Base-by-base conservation (phyloP, 257 asterid genomes). In the Misopates orontium region DNA sequence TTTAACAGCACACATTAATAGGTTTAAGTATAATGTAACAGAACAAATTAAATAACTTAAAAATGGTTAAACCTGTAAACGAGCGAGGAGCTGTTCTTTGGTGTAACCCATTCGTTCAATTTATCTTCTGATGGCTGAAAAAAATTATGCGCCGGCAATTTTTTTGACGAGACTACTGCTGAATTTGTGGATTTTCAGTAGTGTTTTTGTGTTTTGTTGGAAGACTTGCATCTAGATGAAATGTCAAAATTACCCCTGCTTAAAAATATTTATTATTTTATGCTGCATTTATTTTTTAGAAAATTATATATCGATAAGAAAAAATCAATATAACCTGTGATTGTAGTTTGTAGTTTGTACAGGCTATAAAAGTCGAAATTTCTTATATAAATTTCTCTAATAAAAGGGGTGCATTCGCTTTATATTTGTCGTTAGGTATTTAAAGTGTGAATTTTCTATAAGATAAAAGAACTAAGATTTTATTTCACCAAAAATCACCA, bases 41-140 rank as follows among this genome's bases (percentile, higher is more conserved):
- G 28, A 41, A 62, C 17, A 70, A 49, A 25, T 18, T 18, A 58
- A 53, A 14, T 4, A 7, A 54, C 21, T 15, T 28, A 19, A 24
- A 52, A 28, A 31, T 10, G 19, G 55, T 8, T 16, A 49, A 47
- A 85, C 96, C 98, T 84, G 84, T 55, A 91, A 77, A 69, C 77
- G 83, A 62, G 77, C 21, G 31, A 91, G 83, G 61, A 91, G 73
- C 64, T 86, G 84, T 62, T 82, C 93, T 67, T 85, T 91, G 19
- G 90, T 77, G 64, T 20, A 42, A 61, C 55, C 66, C 66, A 61
- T 61, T 32, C 8, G 28, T 58, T 18, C 85, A 95, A 87, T 90
- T 62, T 60, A 62, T 71, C 22, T 63, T 49, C 50, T 76, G 25
- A 21, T 69, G 70, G 50, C 49, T 23, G 65, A 11, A 8, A 40